Evolutionary conservation across 495 filamentous ascomycete species (phyloP), one percentile per base, ranked within the genome.

Genomic region (Aspergillus saccharolyticus): DNA sequence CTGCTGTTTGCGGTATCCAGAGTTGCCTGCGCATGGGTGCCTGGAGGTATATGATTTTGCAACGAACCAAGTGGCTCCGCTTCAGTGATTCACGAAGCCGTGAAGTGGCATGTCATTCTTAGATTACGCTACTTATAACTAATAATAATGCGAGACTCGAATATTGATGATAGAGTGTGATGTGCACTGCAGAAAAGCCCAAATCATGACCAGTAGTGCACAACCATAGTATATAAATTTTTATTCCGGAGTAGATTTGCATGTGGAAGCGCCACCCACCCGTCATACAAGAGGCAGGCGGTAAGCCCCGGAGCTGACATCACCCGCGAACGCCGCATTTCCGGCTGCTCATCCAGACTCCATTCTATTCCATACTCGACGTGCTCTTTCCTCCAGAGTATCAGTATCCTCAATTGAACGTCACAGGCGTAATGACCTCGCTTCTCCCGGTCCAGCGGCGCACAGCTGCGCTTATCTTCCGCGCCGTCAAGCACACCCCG

Each of bases 221-320:
- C n/a, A n/a, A 28, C 25, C 25, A 28, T 9, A 28, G 25, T 9
- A 28, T 9, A 28, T 28, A 28, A 9, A 28, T 28, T 28, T 9
- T 4, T 3, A 28, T 4, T 28, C 25, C 3, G 25, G 4, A 28
- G 25, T 28, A 28, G 3, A 28, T 28, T 21, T 52, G 48, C 6
- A 28, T 16, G 21, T 4, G 20, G 50, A 5, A 28, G 12, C 25
- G 25, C 25, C 10, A 10, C 4, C 25, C 25, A 10, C 4, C 10
- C 10, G 10, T 10, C 4, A 30, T 12, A 15, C 33, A 39, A 39
- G 16, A 18, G 51, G 56, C 43, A 69, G 60, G 67, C 66, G 65
- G 66, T 70, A 20, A 59, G 22, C 17, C 1, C 4, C 28, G 14
- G 45, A 25, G 25, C 61, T 74, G 69, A 74, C 70, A 71, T 74